These are phyloP conservation scores for Torulaspora gathmanii DNA, from an alignment of 805 yeast species.

Conservation along the genomic window DNA sequence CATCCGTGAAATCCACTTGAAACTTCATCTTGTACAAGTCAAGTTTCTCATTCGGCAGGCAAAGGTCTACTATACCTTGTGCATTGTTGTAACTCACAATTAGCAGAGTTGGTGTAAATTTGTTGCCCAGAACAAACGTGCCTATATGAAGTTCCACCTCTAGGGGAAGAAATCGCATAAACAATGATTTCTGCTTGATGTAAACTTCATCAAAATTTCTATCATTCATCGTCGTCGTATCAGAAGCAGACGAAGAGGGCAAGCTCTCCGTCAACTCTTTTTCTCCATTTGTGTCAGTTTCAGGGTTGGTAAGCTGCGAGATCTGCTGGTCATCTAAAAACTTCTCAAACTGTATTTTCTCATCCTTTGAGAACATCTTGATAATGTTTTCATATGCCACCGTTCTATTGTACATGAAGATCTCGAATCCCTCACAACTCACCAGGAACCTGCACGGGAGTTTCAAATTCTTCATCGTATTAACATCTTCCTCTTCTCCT, in stretches of 20 bases:
- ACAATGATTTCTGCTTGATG: constrained; percentile 14
- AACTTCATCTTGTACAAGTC: constrained; percentile 54
- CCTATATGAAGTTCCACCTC: constrained; percentile 57
- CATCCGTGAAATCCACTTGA: constrained; percentile 44
- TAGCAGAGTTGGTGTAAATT: constrained; percentile 65
- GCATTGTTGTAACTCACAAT: constrained; percentile 56
- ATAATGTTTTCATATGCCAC: constrained; percentile 67
- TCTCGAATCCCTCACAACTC: constrained; percentile 70
- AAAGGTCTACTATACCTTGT: constrained; percentile 51
- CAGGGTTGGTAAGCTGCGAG: constrained; percentile 13
- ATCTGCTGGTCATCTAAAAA: constrained; percentile 21
- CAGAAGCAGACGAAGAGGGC: constrained; percentile 8
- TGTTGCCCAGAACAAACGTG: constrained; percentile 75
- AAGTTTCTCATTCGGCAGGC: constrained; percentile 42
- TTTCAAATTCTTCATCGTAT: constrained; percentile 37
- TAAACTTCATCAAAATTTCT: constrained; percentile 15
- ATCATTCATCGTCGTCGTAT: constrained; percentile 16
- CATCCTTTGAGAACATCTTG: constrained; percentile 32
- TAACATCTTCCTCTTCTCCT: constrained; percentile 14
- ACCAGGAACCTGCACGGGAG: constrained; percentile 56
- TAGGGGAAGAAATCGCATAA: constrained; percentile 53
- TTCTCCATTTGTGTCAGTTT: constrained; percentile 13
- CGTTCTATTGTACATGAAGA: constrained; percentile 76
- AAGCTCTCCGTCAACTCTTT: constrained; percentile 12
- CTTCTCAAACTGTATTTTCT: constrained; percentile 19